Percentiles rank a stretch among this genome's conserved stretches.
Evolutionary conservation across 495 filamentous ascomycete genomes (phyloP).

Genomic region (Lineolata rhizophorae): DNA sequence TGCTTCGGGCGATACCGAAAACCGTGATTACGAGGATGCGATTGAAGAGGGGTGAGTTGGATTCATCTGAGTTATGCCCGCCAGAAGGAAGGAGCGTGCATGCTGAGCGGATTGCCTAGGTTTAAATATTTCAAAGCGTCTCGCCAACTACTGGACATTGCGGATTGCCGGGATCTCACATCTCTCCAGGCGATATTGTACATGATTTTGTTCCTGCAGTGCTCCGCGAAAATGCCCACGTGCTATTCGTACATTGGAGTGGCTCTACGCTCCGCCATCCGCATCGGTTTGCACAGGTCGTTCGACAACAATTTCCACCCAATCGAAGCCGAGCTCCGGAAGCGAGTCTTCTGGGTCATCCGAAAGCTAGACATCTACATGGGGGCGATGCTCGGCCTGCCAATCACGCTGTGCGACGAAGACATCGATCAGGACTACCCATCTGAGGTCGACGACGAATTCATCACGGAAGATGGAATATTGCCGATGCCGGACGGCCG

Average conservation of each 20-base stretch:
- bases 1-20: conserved; percentile 23
- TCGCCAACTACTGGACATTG: conserved; percentile 67
- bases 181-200: conserved; percentile 75
- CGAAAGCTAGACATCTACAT: conserved; percentile 92
- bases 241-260: conserved; percentile 91
- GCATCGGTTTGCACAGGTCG: conserved; percentile 73
- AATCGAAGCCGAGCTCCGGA: conserved; percentile 63
- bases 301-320: conserved; percentile 55
- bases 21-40: conserved; percentile 42
- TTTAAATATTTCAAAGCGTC: conserved; percentile 69
- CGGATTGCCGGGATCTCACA: conserved; percentile 68
- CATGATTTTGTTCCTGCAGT: conserved; percentile 86
- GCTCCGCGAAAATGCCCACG: conserved; percentile 71
- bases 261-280: conserved; percentile 61
- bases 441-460: conserved; percentile 72
- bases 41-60: conserved; percentile 56
- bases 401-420: conserved; percentile 61
- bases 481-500: conserved; percentile 49
- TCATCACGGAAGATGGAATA: conserved; percentile 60
- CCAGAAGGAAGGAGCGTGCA: neutral
- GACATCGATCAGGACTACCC: conserved; percentile 86
- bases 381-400: conserved; percentile 69
- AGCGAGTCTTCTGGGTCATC: conserved; percentile 75
- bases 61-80: neutral
- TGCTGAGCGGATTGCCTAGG: conserved; percentile 27